Base-by-base conservation (phyloP, 345 rosid species). In the Trapa bicornis region DNA sequence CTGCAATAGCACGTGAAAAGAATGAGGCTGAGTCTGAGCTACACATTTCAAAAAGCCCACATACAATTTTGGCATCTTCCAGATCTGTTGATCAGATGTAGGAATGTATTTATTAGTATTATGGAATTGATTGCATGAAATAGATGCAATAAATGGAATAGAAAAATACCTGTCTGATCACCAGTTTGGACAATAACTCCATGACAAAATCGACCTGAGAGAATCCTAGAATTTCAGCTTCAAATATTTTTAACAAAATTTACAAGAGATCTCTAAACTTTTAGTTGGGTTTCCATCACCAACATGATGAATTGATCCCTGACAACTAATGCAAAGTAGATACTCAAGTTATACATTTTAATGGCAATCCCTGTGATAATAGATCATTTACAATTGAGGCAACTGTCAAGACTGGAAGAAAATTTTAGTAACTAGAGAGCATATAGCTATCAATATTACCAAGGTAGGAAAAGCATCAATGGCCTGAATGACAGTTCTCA, bases 61-160 rank as follows among this genome's bases (percentile, higher is more conserved):
- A 95, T 97, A 94, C 74, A 94, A 70, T 80, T 94, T 94, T 43
- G 99, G 99, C 84, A 91, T 84, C 79, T 86, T 94, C 99, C 99
- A 94, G 47, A 91, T 79, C 99, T 91, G 80, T 65, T 6, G 33
- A 15, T 53, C 61, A 17, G 37, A 9, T 33, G 33, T 32, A 58
- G 35, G 32, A 4, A 9, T 15, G 10, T 35, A n/a, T 58, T 32
- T 32, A 58, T 58, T 58, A 57, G 61, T 57, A 32, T 54, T 54
- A 22, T 54, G 42, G 1, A 69, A 67, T 58, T 63, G 70, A 29
- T 64, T 12, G 33, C 50, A 16, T 39, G 58, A 35, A 64, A 9
- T 43, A 37, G 32, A 65, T 65, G 64, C 48, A 60, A 22, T 22
- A 42, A 7, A 47, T 37, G 35, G 10, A 12, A 36, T 22, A n/a